phyloP scores from a whole-genome alignment of 768 basidiomycete species.

The Mycena amicta region DNA sequence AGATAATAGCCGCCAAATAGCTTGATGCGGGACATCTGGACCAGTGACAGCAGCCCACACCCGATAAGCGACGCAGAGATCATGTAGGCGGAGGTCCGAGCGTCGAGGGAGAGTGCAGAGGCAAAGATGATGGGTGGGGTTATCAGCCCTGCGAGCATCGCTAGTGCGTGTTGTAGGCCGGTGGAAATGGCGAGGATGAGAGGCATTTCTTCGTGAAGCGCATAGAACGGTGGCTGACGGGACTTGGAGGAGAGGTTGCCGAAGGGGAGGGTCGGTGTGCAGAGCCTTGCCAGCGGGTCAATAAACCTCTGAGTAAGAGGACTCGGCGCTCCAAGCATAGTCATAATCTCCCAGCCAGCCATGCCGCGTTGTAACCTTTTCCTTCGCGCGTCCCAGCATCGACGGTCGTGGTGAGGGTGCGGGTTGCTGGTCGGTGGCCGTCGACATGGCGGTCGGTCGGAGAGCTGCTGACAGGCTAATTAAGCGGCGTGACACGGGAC shows the following conservation, averaged over 20 bases:
- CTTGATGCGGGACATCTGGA: slow-evolving; percentile 75
- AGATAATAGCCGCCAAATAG: slow-evolving; percentile 67
- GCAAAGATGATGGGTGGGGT: slow-evolving; percentile 85
- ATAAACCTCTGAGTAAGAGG: neutral
- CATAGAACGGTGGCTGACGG: slow-evolving; percentile 71
- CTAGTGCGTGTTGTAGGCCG: slow-evolving; percentile 76
- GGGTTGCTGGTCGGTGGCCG: too few species aligned
- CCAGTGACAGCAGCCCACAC: slow-evolving; percentile 67
- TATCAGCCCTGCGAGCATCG: slow-evolving; percentile 83
- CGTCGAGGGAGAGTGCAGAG: slow-evolving; percentile 59
- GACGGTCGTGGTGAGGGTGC: neutral
- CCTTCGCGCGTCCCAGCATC: slow-evolving; percentile 23
- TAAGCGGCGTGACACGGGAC: too few species aligned
- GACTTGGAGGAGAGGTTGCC: slow-evolving; percentile 30
- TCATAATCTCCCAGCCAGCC: slow-evolving; percentile 89
- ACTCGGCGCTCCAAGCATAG: slow-evolving; percentile 53
- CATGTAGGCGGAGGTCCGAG: slow-evolving; percentile 69
- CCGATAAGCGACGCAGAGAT: slow-evolving; percentile 55
- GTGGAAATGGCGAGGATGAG: slow-evolving; percentile 71
- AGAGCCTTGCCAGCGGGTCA: slow-evolving; percentile 45
- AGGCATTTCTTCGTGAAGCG: slow-evolving; percentile 71
- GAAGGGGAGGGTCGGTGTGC: slow-evolving; percentile 69
- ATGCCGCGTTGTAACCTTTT: slow-evolving; percentile 45
- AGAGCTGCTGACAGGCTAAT: too few species aligned
- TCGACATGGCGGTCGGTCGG: too few species aligned